Base-by-base conservation (phyloP, 2,329 filamentous ascomycete genomes). In the Pleoardoris graminearum region DNA sequence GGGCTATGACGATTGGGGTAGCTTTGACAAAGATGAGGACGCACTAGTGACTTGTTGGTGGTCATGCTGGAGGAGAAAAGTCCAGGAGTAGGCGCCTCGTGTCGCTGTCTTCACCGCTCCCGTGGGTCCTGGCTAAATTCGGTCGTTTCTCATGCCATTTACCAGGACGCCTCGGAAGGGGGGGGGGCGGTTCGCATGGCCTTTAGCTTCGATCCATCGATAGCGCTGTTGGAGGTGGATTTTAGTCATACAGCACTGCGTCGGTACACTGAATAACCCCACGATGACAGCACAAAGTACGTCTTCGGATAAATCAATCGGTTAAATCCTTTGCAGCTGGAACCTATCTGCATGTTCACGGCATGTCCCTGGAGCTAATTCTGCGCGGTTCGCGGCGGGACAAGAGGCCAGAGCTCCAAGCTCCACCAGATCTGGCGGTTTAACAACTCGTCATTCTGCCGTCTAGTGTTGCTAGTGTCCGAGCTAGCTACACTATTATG, bases 1-100 rank as follows among this genome's bases (percentile, higher is more conserved):
- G 5, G 88, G 87, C 8, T 81, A 83, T 62, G 89, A 93, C 67
- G 89, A 93, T 69, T 93, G 89, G 89, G 81, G 79, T 2, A 60
- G 55, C 39, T 53, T 54, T 38, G 77, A 79, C 22, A 80, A 79
- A 1, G 79, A 83, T 30, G 78, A 82, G 41, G 69, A 73, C 52
- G 66, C 68, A 22, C 75, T 79, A 45, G 82, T 90, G 25, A 80
- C 78, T 39, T 91, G 88, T 63, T 90, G 87, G 87, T 84, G 86
- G 81, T 85, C 83, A 6, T 75, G 88, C 2, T 90, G 79, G 78
- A 77, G 64, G 32, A 74, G 76, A 54, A 51, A 55, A 53, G 55
- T 50, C 39, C 49, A 43, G 39, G 54, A 57, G 46, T 49, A 53
- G 33, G 53, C 33, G 12, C 42, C 30, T 16, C 17, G 25, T 17